Evolutionary conservation across 495 filamentous ascomycete genomes (phyloP), one percentile per base, ranked within the genome.

Genomic region (Elasticomyces elasticus): DNA sequence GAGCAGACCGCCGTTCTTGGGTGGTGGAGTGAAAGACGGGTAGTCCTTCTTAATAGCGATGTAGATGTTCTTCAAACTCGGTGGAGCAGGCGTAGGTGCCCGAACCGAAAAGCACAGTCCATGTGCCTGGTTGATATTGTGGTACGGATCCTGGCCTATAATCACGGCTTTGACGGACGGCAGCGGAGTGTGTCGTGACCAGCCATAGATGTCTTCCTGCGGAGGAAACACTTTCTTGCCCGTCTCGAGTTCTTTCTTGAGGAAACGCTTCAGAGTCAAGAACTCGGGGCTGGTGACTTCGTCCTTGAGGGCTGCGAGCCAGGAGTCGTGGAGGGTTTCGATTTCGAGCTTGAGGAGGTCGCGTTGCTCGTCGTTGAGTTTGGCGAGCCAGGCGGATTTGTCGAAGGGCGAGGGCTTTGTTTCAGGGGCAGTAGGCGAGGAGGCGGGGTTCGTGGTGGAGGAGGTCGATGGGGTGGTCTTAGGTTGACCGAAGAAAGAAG

Each of bases 71-170:
- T 77, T 75, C 12, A 98, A 78, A 1, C 86, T 91, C 0, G 88
- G 89, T 0, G 92, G 92, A 0, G 89, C 90, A 5, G 78, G 79
- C 0, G 88, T 95, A 0, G 92, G 92, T 0, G 92, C 81, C 0
- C 85, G 88, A 49, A 96, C 89, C 17, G 87, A 94, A 79, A 98
- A 98, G 67, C 82, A 86, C 42, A 98, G 80, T 23, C 92, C 92
- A 69, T 95, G 91, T 30, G 92, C 92, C 77, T 98, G 92, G 72
- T 94, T 94, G 70, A 76, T 61, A 67, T 94, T 92, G 73, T 97
- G 92, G 69, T 98, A 98, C 5, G 92, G 92, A 67, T 98, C 92
- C 71, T 98, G 92, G 56, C 94, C 92, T 40, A 96, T 62, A 67
- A 98, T 86, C 7, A 98, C 88, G 43, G 81, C 82, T 64, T 91